phyloP scores from a whole-genome alignment of 306 rosid genomes.

The Macrotyloma uniflorum region DNA sequence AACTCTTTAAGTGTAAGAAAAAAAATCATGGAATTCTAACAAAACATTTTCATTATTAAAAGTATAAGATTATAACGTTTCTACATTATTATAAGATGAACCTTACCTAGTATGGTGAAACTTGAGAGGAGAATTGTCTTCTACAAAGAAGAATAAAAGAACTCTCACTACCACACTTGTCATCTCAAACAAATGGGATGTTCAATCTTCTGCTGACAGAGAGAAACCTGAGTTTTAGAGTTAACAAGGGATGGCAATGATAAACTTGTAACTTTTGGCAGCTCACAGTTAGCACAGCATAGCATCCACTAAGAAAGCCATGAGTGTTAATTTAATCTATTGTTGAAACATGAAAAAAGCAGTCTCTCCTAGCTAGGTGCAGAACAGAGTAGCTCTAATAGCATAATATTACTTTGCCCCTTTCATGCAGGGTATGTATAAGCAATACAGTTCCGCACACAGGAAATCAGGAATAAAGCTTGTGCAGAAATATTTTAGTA shows the following conservation, averaged over 20 bases:
- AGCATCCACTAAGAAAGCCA: background rate
- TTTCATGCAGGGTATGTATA: constrained; percentile 6
- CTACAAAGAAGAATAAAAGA: no score
- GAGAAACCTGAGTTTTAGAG: background rate
- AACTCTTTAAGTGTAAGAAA: no score
- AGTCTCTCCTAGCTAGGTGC: constrained; percentile 8
- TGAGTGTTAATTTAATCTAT: background rate
- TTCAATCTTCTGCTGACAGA: background rate
- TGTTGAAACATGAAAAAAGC: constrained; percentile 27
- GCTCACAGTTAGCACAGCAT: background rate
- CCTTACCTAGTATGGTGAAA: no score
- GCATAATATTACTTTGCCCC: background rate
- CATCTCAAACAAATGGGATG: background rate
- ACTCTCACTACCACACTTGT: background rate
- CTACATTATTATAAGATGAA: no score
- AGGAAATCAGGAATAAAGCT: constrained; percentile 39
- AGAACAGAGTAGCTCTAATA: constrained; percentile 20
- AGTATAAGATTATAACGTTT: no score
- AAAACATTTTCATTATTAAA: no score
- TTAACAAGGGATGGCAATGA: background rate
- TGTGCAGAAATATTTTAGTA: constrained; percentile 25
- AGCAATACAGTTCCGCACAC: constrained; percentile 1
- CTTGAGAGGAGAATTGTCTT: no score
- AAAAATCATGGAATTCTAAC: no score
- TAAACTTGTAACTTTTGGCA: background rate